A percentile compares a stretch with the other conserved stretches of the same genome.
Evolutionary conservation across 192 early-diverging fungal species (phyloP).

Genomic region (Coemansia sp.): DNA sequence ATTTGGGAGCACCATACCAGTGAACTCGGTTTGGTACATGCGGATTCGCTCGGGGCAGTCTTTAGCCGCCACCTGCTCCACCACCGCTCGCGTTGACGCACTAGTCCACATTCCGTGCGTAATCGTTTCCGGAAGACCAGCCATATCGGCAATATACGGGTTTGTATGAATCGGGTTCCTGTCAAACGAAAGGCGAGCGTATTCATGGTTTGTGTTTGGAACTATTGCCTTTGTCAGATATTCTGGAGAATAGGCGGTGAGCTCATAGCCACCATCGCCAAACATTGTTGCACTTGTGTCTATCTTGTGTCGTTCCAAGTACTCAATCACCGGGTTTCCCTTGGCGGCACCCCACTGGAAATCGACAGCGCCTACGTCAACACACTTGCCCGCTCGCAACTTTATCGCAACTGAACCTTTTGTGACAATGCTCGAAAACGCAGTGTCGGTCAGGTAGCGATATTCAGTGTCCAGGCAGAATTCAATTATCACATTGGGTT

Average conservation of each 20-base stretch:
- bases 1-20: constrained; percentile 86
- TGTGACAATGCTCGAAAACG: constrained; percentile 70
- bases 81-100: constrained; percentile 85
- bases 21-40: constrained; percentile 75
- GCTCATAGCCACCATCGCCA: constrained; percentile 63
- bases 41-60: constrained; percentile 83
- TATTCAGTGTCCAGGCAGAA: constrained; percentile 77
- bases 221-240: constrained; percentile 21
- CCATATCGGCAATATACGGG: constrained; percentile 86
- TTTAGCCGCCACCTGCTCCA: constrained; percentile 86
- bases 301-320: constrained; percentile 69
- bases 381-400: constrained; percentile 57
- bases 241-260: constrained; percentile 22
- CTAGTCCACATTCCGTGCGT: constrained; percentile 96
- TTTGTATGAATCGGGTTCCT: constrained; percentile 93
- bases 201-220: constrained; percentile 75
- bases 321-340: constrained; percentile 83
- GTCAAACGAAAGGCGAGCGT: constrained; percentile 79
- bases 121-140: constrained; percentile 83
- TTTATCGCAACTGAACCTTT: constrained; percentile 60
- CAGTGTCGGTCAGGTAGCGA: constrained; percentile 57
- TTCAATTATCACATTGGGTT: constrained; percentile 60
- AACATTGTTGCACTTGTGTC: constrained; percentile 74
- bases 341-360: constrained; percentile 66
- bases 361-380: constrained; percentile 76